Evolutionary conservation across 73 alveolate genomes (phyloP).

Genomic region (Paramecium primaurelia): DNA sequence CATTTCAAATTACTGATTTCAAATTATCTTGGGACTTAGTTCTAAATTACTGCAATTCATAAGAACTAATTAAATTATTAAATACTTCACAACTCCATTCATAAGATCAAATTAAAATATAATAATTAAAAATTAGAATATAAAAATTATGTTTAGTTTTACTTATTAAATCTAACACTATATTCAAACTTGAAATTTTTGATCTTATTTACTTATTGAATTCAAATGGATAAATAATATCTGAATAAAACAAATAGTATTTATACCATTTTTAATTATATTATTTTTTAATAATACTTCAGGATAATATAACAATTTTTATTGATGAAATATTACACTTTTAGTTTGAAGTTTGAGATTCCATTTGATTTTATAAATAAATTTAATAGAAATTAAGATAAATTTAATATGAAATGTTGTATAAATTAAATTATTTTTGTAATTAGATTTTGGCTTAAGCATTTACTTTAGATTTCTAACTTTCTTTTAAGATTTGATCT

Average conservation of each 20-base stretch:
- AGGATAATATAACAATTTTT: no score
- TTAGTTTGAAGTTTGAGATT: no score
- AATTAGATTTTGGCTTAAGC: no score
- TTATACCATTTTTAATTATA: not conserved
- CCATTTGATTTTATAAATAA: no score
- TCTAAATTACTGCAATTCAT: not conserved
- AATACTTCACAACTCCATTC: not conserved
- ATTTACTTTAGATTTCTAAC: no score
- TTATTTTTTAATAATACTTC: no score
- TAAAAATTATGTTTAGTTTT: not conserved
- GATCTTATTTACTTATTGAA: not conserved
- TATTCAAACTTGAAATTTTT: not conserved
- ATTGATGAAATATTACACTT: no score
- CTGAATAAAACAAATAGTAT: not conserved
- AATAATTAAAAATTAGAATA: not conserved
- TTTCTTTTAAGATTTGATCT: no score
- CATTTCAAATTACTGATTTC: constrained; percentile 8
- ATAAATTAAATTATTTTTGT: no score
- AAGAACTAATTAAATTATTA: not conserved
- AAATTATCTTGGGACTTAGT: not conserved
- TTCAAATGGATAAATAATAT: not conserved
- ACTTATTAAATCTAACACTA: no score
- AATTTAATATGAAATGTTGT: no score
- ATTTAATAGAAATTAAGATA: no score
- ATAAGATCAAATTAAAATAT: not conserved